These are phyloP conservation scores for Russula abietina DNA, from an alignment of 768 basidiomycete genomes.

Conservation along the genomic window DNA sequence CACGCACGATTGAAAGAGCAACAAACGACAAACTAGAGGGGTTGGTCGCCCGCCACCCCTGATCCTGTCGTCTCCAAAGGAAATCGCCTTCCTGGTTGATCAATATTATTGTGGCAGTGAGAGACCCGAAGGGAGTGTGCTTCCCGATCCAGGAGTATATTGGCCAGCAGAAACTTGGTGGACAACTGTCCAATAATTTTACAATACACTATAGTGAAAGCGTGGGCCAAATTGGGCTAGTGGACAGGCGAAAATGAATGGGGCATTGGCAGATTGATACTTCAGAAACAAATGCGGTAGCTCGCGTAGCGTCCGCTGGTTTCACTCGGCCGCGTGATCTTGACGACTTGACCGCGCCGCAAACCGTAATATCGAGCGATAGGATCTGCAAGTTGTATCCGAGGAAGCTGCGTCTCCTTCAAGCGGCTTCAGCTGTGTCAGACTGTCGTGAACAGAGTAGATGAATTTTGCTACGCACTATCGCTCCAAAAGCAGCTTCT, in stretches of 20 bases:
- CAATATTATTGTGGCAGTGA: neutral
- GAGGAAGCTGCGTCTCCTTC: constrained; percentile 95
- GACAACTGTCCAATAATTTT: constrained; percentile 7
- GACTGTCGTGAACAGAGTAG: constrained; percentile 17
- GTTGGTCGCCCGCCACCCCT: neutral
- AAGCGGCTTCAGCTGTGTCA: constrained; percentile 60
- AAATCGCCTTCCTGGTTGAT: neutral
- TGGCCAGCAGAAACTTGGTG: neutral
- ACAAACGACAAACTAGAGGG: neutral
- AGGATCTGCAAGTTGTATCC: constrained; percentile 93
- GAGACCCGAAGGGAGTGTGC: neutral
- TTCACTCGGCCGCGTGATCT: constrained; percentile 95
- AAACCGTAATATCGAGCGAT: constrained; percentile 99
- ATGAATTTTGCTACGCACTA: constrained; percentile 59
- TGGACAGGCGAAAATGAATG: constrained; percentile 1
- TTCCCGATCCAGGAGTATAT: constrained; percentile 2
- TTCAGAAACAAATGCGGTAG: constrained; percentile 83
- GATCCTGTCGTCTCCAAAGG: neutral
- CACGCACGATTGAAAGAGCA: neutral
- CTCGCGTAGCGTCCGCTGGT: constrained; percentile 92
- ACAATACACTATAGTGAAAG: neutral
- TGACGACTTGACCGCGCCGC: constrained; percentile 92
- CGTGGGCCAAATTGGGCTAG: neutral
- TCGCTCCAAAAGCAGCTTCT: constrained; percentile 78
- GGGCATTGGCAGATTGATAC: constrained; percentile 8